Conservation (phyloP, 1,139 yeast species). For the Torulaspora pretoriensis region DNA sequence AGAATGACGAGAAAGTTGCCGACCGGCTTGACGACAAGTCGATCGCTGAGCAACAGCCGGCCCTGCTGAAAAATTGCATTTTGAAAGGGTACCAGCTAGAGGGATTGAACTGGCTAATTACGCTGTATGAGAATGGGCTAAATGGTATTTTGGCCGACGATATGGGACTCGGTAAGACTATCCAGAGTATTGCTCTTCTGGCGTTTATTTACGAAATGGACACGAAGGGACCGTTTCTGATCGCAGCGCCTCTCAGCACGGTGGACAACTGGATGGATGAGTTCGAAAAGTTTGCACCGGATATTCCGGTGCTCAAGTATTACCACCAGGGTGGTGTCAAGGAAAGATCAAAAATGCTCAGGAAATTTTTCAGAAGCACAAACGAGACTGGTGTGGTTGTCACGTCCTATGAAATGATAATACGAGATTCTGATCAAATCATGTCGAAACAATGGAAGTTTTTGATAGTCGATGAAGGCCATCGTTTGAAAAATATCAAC, state of each 20-base stretch:
- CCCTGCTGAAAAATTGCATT: slow-evolving; percentile 57
- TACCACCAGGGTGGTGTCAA: slow-evolving; percentile 53
- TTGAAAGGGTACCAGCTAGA: slow-evolving; percentile 83
- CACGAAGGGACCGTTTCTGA: slow-evolving; percentile 74
- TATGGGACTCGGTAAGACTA: slow-evolving; percentile 93
- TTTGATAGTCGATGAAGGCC: slow-evolving; percentile 94
- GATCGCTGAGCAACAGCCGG: slow-evolving; percentile 51
- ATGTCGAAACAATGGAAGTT: slow-evolving; percentile 60
- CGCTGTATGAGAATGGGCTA: slow-evolving; percentile 85
- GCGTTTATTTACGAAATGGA: slow-evolving; percentile 77
- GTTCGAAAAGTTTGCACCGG: slow-evolving; percentile 68
- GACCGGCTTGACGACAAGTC: slow-evolving; percentile 13
- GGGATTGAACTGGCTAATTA: slow-evolving; percentile 86
- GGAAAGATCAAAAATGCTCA: slow-evolving; percentile 46
- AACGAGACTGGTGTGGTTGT: slow-evolving; percentile 50
- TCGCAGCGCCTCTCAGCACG: slow-evolving; percentile 86
- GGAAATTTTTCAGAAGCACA: slow-evolving; percentile 34
- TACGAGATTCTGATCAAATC: slow-evolving; percentile 58
- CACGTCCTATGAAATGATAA: slow-evolving; percentile 78
- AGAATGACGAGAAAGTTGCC: slow-evolving; percentile 12
- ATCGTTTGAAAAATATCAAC: slow-evolving; percentile 77
- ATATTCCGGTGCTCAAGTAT: slow-evolving; percentile 58
- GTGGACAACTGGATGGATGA: slow-evolving; percentile 81
- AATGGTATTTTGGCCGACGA: slow-evolving; percentile 96
- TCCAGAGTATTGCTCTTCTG: slow-evolving; percentile 77